Percentiles rank a stretch among this genome's conserved stretches.
These are phyloP conservation scores for Mycena vitilis DNA, from an alignment of 768 basidiomycete genomes.

Conservation along the genomic window DNA sequence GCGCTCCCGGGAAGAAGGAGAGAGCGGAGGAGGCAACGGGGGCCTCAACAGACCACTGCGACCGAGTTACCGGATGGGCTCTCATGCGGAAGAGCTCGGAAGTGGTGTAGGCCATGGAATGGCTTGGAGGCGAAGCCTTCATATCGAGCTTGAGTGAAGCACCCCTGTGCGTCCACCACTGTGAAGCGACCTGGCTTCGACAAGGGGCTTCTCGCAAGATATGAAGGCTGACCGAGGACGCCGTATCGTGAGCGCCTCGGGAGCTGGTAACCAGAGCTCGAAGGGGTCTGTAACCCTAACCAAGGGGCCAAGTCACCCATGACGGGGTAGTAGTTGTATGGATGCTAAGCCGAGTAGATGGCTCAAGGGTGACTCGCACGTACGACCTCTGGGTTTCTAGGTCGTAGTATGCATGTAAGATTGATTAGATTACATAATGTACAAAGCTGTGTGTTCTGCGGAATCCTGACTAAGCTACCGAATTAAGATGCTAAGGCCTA, in stretches of 20 bases:
- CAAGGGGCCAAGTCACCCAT: not conserved
- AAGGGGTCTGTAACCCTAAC: no score
- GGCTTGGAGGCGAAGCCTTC: no score
- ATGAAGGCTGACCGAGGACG: not conserved
- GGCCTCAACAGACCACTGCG: no score
- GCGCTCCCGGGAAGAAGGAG: no score
- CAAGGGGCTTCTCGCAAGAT: not conserved
- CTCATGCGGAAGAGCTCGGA: no score
- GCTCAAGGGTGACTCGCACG: not conserved
- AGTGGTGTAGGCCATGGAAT: no score
- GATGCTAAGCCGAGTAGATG: not conserved
- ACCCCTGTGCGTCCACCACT: not conserved
- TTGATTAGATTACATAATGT: slow-evolving; percentile 1
- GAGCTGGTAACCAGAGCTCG: not conserved
- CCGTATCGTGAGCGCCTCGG: not conserved
- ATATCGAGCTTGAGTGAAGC: no score
- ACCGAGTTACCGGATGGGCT: no score
- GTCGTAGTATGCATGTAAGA: not conserved
- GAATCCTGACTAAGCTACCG: not conserved
- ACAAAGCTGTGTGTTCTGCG: not conserved
- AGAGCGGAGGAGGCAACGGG: no score
- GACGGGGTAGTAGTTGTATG: not conserved
- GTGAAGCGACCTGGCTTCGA: not conserved
- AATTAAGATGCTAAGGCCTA: not conserved
- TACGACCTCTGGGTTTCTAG: not conserved